phyloP scores from a whole-genome alignment of 805 yeast species.

The Wickerhamomyces ciferrii region DNA sequence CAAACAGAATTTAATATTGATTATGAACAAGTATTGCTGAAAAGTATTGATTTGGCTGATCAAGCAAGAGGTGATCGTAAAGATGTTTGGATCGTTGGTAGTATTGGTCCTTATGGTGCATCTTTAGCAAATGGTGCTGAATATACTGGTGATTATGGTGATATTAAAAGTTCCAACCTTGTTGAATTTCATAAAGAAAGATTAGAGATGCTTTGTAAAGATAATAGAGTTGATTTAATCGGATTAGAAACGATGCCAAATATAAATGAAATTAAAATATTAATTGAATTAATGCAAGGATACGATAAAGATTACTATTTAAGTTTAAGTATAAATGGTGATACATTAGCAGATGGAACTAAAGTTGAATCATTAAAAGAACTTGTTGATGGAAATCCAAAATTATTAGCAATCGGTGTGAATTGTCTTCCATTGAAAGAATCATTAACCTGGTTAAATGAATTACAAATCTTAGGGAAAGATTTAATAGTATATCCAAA shows the following conservation, averaged over 20 bases:
- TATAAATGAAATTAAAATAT: conserved; percentile 46
- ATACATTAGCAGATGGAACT: conserved; percentile 47
- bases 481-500: conserved; percentile 67
- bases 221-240: conserved; percentile 45
- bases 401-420: conserved; percentile 50
- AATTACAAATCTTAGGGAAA: conserved; percentile 17
- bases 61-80: conserved; percentile 4
- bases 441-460: conserved; percentile 33
- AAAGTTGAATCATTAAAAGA: conserved; percentile 25
- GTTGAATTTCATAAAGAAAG: conserved; percentile 46
- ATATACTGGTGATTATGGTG: conserved; percentile 63
- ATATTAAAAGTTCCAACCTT: conserved; percentile 28
- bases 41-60: conserved; percentile 12
- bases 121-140: conserved; percentile 64
- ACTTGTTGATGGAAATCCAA: conserved; percentile 15
- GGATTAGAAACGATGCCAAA: conserved; percentile 74
- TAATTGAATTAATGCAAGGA: conserved; percentile 35
- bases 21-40: conserved; percentile 1
- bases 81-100: conserved; percentile 42
- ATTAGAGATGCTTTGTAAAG: conserved; percentile 30
- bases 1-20: conserved; percentile 24
- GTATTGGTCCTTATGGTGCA: conserved; percentile 79
- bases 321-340: conserved; percentile 35
- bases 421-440: conserved; percentile 53
- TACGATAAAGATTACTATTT: conserved; percentile 38